These are phyloP conservation scores for Mortierella sp. DNA, from an alignment of 371 early-diverging fungal species.

Conservation along the genomic window DNA sequence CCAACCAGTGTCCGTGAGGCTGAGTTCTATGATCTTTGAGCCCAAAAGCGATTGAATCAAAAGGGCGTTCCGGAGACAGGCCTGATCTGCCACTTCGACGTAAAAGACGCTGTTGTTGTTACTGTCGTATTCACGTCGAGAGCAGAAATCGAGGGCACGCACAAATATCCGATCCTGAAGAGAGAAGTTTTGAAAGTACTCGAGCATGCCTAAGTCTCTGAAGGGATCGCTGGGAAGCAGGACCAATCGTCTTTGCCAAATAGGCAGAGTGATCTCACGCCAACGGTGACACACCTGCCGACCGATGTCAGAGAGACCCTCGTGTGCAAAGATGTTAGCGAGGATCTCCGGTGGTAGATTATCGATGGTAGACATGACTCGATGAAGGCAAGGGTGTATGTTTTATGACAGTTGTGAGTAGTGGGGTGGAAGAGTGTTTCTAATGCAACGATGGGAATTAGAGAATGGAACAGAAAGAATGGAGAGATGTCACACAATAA, in stretches of 20 bases:
- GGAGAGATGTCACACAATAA: too few species aligned
- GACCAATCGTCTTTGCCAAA: slow-evolving; percentile 38
- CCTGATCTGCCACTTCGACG: slow-evolving; percentile 33
- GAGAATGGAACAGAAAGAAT: too few species aligned
- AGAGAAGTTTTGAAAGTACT: slow-evolving; percentile 19
- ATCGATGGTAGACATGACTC: slow-evolving; percentile 16
- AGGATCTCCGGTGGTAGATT: slow-evolving; percentile 46
- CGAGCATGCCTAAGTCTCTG: slow-evolving; percentile 37
- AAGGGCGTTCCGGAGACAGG: slow-evolving; percentile 39
- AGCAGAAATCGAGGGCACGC: slow-evolving; percentile 41
- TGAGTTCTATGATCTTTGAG: slow-evolving; percentile 30
- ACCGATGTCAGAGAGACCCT: slow-evolving; percentile 44
- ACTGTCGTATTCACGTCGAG: slow-evolving; percentile 35
- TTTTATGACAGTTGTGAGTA: too few species aligned
- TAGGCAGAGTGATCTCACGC: slow-evolving; percentile 38
- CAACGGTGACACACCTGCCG: slow-evolving; percentile 44
- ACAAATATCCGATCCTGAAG: slow-evolving; percentile 27
- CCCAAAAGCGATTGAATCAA: slow-evolving; percentile 39
- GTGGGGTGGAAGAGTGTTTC: too few species aligned
- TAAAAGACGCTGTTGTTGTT: slow-evolving; percentile 30
- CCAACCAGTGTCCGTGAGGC: slow-evolving; percentile 47
- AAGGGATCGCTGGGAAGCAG: slow-evolving; percentile 49
- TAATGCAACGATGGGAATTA: too few species aligned
- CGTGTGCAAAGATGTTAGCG: slow-evolving; percentile 37
- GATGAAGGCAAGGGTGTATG: not conserved